phyloP scores from a whole-genome alignment of 129 eudicot genomes.

The Pittosporum tobira region DNA sequence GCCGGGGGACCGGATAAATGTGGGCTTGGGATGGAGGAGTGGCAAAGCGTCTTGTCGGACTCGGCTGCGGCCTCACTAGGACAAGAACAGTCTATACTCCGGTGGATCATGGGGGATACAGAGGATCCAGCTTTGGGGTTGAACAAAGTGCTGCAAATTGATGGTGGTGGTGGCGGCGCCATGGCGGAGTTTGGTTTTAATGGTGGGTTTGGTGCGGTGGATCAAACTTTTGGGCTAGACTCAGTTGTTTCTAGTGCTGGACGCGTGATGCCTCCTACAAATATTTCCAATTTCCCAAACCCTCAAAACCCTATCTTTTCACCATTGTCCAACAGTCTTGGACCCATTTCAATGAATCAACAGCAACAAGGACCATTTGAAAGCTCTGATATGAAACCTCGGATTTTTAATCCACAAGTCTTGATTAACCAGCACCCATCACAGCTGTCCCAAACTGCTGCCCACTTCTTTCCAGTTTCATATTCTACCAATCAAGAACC shows the following conservation, averaged over 20 bases:
- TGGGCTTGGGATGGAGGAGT: slow-evolving; percentile 53
- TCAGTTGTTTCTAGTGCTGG: no score
- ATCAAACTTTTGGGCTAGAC: slow-evolving; percentile 49
- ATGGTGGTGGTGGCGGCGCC: slow-evolving; percentile 13
- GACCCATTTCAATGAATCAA: slow-evolving; percentile 15
- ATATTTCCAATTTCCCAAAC: slow-evolving; percentile 1
- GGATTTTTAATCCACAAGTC: slow-evolving; percentile 44
- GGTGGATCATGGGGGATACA: slow-evolving; percentile 85
- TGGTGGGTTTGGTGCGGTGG: slow-evolving; percentile 61
- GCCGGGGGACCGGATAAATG: no score
- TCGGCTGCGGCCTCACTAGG: no score
- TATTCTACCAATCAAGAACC: slow-evolving; percentile 28
- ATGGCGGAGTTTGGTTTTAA: slow-evolving; percentile 37
- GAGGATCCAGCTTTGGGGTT: slow-evolving; percentile 67
- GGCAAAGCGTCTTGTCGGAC: no score
- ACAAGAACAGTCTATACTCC: slow-evolving; percentile 65
- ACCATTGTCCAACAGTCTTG: slow-evolving; percentile 15
- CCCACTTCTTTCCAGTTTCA: slow-evolving; percentile 35
- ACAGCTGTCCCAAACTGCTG: slow-evolving; percentile 25
- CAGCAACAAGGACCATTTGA: slow-evolving; percentile 32
- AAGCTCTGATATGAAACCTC: slow-evolving; percentile 43
- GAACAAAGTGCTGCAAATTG: slow-evolving; percentile 48
- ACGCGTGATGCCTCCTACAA: no score
- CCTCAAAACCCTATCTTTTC: slow-evolving; percentile 36
- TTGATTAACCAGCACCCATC: slow-evolving; percentile 50